Conservation (phyloP, 1,139 yeast genomes). For the Pichia inconspicua region DNA sequence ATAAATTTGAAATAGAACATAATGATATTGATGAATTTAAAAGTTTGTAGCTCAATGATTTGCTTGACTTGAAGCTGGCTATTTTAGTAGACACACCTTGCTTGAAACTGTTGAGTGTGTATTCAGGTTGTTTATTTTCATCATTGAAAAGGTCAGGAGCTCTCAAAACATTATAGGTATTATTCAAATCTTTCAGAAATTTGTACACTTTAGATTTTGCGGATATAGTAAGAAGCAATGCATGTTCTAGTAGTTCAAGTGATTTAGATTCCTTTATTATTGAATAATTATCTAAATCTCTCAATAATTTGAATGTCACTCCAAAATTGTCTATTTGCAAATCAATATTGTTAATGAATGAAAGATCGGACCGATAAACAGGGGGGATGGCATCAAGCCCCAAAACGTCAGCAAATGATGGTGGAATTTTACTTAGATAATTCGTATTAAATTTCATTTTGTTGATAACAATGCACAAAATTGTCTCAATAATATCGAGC, state of each 20-base stretch:
- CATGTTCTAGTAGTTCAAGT: constrained; percentile 16
- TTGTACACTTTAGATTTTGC: constrained; percentile 18
- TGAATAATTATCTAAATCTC: constrained; percentile 12
- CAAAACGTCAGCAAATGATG: constrained; percentile 12
- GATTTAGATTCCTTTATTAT: constrained; percentile 8
- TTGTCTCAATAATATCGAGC: constrained; percentile 21
- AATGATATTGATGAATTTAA: constrained; percentile 27
- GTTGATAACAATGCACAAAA: constrained; percentile 19
- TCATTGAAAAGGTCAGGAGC: constrained; percentile 13
- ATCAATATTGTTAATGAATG: constrained; percentile 24
- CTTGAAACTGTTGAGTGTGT: constrained; percentile 20
- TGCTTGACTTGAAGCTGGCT: constrained; percentile 23
- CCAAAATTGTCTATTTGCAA: constrained; percentile 14
- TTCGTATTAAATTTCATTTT: constrained; percentile 14
- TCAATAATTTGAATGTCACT: constrained; percentile 15
- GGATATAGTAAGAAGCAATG: constrained; percentile 18
- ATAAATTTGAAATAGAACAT: constrained; percentile 27
- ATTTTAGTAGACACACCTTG: constrained; percentile 19
- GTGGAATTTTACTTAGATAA: constrained; percentile 13
- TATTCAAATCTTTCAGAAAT: constrained; percentile 14
- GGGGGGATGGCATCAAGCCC: constrained; percentile 31
- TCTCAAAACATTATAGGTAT: constrained; percentile 18
- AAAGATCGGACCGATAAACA: constrained; percentile 30
- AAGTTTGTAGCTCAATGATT: constrained; percentile 26
- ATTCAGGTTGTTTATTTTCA: constrained; percentile 12